Conservation (phyloP, 768 basidiomycete species). For the Calvatia gigantea region DNA sequence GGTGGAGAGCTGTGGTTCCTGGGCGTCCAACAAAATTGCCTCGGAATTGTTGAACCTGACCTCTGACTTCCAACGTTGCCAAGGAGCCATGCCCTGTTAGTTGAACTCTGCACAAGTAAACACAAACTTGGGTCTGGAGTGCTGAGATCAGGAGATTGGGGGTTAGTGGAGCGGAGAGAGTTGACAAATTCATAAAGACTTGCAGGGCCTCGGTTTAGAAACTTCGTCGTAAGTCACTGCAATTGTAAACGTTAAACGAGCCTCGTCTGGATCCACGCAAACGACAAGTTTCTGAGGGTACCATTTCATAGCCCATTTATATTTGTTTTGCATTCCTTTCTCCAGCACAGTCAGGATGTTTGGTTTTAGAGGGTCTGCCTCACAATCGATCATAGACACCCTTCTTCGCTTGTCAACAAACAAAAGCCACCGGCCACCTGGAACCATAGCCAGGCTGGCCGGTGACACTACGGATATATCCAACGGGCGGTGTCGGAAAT, state of each 20-base stretch:
- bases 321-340: too few species aligned
- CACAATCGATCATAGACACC: neutral
- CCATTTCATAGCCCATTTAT: too few species aligned
- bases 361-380: neutral
- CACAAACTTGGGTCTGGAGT: too few species aligned
- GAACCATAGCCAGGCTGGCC: neutral
- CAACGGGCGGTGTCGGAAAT: neutral
- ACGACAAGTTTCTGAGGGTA: neutral
- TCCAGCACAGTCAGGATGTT: neutral
- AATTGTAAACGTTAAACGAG: neutral
- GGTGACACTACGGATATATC: neutral
- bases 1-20: too few species aligned
- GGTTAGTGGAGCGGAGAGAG: neutral
- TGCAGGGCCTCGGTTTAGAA: neutral
- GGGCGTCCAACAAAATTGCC: too few species aligned
- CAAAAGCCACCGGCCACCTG: neutral
- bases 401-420: neutral
- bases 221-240: too few species aligned
- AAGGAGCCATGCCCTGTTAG: too few species aligned
- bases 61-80: too few species aligned
- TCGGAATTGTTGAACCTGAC: too few species aligned
- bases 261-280: neutral
- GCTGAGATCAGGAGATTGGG: too few species aligned
- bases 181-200: neutral
- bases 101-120: too few species aligned